A percentile compares a stretch with the other conserved stretches of the same genome.
Conservation (phyloP, 2,329 filamentous ascomycete species). For the Sphaerulina populicola region DNA sequence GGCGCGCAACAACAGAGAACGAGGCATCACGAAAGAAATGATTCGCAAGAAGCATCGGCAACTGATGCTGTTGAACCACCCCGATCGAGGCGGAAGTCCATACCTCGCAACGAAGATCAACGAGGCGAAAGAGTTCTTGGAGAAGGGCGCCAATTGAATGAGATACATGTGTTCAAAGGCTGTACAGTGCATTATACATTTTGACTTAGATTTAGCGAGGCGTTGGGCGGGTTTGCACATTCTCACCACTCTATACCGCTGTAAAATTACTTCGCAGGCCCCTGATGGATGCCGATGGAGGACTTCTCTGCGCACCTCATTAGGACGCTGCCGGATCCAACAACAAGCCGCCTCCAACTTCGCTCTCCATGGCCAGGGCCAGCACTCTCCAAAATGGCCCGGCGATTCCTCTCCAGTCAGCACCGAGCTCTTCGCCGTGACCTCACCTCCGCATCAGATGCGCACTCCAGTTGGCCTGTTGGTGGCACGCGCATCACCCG, state of each 20-base stretch:
- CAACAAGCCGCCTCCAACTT: no score
- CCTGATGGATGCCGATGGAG: no score
- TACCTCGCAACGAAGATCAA: slow-evolving; percentile 97
- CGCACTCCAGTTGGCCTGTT: no score
- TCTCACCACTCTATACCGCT: not conserved
- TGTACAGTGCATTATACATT: not conserved
- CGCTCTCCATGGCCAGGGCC: no score
- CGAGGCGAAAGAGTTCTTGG: slow-evolving; percentile 92
- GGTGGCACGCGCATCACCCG: no score
- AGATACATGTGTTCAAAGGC: no score
- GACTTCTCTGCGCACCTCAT: not conserved
- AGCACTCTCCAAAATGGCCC: no score
- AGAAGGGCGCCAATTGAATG: slow-evolving; percentile 48
- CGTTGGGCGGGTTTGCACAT: slow-evolving; percentile 10
- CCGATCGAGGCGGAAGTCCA: slow-evolving; percentile 90
- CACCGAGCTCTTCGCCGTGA: no score
- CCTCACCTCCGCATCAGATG: no score
- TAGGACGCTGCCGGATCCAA: no score
- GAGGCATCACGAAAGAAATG: slow-evolving; percentile 81
- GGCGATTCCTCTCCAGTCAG: no score
- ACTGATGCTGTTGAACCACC: slow-evolving; percentile 96
- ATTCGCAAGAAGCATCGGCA: slow-evolving; percentile 90
- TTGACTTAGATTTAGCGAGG: not conserved
- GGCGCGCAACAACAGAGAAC: slow-evolving; percentile 55
- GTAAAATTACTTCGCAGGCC: not conserved